A percentile compares a stretch with the other conserved stretches of the same genome.
Conservation (phyloP, 306 rosid genomes). For the Vachellia pachyceras region DNA sequence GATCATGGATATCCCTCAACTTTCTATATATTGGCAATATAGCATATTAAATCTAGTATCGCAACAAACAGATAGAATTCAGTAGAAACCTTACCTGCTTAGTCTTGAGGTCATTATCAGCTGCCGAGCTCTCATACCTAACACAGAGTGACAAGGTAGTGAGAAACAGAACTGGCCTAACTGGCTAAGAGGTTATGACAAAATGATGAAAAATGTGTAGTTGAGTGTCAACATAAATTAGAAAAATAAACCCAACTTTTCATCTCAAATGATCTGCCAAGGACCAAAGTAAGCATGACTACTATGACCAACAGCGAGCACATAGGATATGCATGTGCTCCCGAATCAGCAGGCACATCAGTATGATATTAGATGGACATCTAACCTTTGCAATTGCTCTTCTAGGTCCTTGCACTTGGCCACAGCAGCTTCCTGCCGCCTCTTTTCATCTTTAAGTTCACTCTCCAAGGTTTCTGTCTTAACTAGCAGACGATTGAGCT, state of each 20-base stretch:
- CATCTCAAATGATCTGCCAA: slow-evolving; percentile 6
- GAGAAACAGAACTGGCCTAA: slow-evolving; percentile 37
- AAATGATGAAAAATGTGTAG: background rate
- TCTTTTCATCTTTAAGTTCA: slow-evolving; percentile 84
- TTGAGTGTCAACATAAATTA: slow-evolving; percentile 11
- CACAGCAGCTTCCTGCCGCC: slow-evolving; percentile 66
- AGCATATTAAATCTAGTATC: slow-evolving; percentile 22
- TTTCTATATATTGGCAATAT: background rate
- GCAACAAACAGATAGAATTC: slow-evolving; percentile 2
- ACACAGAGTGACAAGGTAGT: slow-evolving; percentile 37
- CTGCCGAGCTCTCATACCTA: slow-evolving; percentile 70
- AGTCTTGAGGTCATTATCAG: slow-evolving; percentile 64
- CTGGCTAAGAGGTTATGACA: background rate
- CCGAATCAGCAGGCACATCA: background rate
- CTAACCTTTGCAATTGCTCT: slow-evolving; percentile 86
- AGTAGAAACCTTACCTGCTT: slow-evolving; percentile 68
- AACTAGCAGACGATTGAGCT: slow-evolving; percentile 65
- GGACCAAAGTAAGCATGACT: slow-evolving; percentile 28
- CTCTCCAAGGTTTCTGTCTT: slow-evolving; percentile 73
- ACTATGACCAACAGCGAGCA: background rate
- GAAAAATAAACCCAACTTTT: background rate
- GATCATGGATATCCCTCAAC: slow-evolving; percentile 12
- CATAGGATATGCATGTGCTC: slow-evolving; percentile 26
- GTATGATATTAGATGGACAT: slow-evolving; percentile 19
- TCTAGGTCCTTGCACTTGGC: slow-evolving; percentile 74